These are phyloP conservation scores for Coemansia sp. DNA, from an alignment of 192 early-diverging fungal genomes.

Conservation along the genomic window DNA sequence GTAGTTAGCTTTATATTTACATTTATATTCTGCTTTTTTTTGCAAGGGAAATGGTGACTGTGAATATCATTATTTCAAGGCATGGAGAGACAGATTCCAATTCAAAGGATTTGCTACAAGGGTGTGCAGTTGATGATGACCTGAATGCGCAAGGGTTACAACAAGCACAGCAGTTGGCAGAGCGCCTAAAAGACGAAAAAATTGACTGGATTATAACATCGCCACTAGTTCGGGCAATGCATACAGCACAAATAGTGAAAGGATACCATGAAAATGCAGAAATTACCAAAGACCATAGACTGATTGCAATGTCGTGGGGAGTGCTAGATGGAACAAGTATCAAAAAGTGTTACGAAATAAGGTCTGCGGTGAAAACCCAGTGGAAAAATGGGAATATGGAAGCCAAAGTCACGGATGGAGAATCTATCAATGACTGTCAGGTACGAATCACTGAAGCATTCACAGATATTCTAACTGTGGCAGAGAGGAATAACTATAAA, in stretches of 20 bases:
- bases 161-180: conserved; percentile 30
- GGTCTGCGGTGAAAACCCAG: conserved; percentile 8
- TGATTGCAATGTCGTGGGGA: conserved; percentile 50
- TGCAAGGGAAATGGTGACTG: conserved; percentile 7
- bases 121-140: conserved; percentile 12
- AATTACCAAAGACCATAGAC: conserved; percentile 24
- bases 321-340: conserved; percentile 28
- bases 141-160: conserved; percentile 25
- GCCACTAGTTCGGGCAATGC: conserved; percentile 26
- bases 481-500: conserved; percentile 11
- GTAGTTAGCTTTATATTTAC: not conserved
- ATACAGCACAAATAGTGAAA: conserved; percentile 29
- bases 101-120: conserved; percentile 17
- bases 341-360: not conserved
- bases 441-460: conserved; percentile 25
- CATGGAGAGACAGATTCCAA: conserved; percentile 35
- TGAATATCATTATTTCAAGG: conserved; percentile 20
- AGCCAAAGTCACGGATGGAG: conserved; percentile 32
- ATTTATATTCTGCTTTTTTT: not conserved
- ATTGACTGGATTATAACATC: conserved; percentile 49
- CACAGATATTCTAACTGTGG: conserved; percentile 16
- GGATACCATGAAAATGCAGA: conserved; percentile 20
- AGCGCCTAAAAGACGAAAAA: conserved; percentile 21
- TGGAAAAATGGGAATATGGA: conserved; percentile 39
- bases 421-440: conserved; percentile 37